Evolutionary conservation across 2,329 filamentous ascomycete genomes (phyloP), one percentile per base, ranked within the genome.

Genomic region (Fragosphaeria purpurea): DNA sequence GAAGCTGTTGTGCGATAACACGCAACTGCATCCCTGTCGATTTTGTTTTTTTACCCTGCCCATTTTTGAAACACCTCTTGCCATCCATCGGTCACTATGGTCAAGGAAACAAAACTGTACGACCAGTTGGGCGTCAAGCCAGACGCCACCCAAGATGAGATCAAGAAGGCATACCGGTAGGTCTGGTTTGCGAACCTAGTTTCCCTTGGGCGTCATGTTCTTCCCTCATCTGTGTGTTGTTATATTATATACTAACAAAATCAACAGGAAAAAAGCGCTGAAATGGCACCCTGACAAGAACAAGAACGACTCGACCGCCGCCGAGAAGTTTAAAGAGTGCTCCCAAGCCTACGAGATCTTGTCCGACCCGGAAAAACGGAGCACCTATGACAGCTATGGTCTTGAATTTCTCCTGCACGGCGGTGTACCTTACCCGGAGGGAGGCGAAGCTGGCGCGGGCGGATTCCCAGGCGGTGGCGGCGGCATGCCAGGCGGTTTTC

Each of bases 201-300:
- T 22, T 22, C 22, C 22, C 22, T 22, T 22, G 22, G 22, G 22
- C 22, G 3, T 22, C 51, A 48, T 33, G 44, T 35, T 47, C 22
- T 37, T 11, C 35, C 11, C 13, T 22, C 3, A 13, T 32, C 6
- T 34, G 8, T 6, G 12, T 34, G 12, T 8, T 12, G 7, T 12
- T 7, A 40, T 32, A 32, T 41, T 12, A 31, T 33, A 9, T 13
- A 41, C 48, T 52, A 51, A 52, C 49, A 31, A 7, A 12, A 4
- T 3, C 10, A 22, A 22, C 65, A 88, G 86, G 56, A 95, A 95
- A 76, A 79, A 83, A 50, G 91, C 91, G 50, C 70, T 97, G 65
- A 94, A 90, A 71, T 90, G 82, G 70, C 93, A 98, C 64, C 93
- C 93, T 6, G 93, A 98, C 75, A 98, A 97, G 77, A 98, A 97